A percentile compares a stretch with the other conserved stretches of the same genome.
Conservation (phyloP, 2,329 filamentous ascomycete genomes). For the Scytalidium sp. region DNA sequence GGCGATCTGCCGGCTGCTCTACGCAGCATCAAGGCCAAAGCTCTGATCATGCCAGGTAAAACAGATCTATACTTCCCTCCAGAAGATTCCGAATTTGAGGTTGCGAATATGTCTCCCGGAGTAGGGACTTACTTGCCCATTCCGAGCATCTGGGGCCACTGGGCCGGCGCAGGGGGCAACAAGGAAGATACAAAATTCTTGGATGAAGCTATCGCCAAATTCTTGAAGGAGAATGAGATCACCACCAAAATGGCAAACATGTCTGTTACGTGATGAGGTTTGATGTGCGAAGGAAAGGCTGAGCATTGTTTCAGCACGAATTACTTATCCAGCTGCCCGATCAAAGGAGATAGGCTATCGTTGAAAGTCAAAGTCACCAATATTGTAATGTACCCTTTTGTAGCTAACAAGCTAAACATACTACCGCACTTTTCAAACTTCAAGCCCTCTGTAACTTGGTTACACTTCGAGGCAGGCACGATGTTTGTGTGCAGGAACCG, state of each 20-base stretch:
- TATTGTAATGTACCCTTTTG: too few species aligned
- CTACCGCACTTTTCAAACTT: too few species aligned
- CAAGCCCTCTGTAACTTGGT: too few species aligned
- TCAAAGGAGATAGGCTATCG: too few species aligned
- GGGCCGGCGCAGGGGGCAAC: conserved; percentile 69
- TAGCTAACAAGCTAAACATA: too few species aligned
- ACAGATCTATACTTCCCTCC: conserved; percentile 83
- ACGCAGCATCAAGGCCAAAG: conserved; percentile 68
- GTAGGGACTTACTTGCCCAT: conserved; percentile 52
- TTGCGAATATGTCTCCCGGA: conserved; percentile 57
- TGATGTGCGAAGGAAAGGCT: too few species aligned
- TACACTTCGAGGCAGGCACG: too few species aligned
- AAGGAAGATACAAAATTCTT: conserved; percentile 71
- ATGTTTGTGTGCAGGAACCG: too few species aligned
- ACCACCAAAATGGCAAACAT: too few species aligned
- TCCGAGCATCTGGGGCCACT: conserved; percentile 64
- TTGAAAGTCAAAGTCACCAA: too few species aligned
- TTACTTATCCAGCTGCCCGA: too few species aligned
- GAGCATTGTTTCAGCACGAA: not conserved
- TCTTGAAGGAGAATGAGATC: conserved; percentile 41
- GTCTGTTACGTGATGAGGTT: too few species aligned
- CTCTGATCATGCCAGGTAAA: conserved; percentile 66
- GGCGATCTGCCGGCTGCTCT: conserved; percentile 64
- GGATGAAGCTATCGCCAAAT: conserved; percentile 39
- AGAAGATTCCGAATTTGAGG: conserved; percentile 74